phyloP scores from a whole-genome alignment of 2,329 filamentous ascomycete species.

The Paecilomyces formosus region DNA sequence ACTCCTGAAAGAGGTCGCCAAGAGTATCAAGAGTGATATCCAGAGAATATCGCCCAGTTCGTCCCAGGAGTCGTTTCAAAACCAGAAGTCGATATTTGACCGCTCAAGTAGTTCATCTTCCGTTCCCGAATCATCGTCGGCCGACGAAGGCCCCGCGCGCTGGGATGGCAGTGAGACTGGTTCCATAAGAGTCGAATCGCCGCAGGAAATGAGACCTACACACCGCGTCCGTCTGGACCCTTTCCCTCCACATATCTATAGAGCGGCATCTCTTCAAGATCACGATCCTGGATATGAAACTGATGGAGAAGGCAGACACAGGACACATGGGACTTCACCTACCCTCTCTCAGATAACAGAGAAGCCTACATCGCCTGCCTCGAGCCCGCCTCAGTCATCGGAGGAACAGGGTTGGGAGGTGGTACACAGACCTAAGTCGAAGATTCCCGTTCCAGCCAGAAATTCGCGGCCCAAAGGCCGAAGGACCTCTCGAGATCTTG shows the following conservation, averaged over 20 bases:
- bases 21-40: constrained; percentile 35
- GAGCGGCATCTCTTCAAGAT: constrained; percentile 16
- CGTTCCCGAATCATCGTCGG: constrained; percentile 30
- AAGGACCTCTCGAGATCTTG: constrained; percentile 11
- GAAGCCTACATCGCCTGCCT: constrained; percentile 14
- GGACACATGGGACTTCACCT: constrained; percentile 16
- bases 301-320: constrained; percentile 21
- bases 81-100: constrained; percentile 40
- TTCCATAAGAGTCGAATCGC: constrained; percentile 25
- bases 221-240: constrained; percentile 20
- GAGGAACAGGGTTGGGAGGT: constrained; percentile 25
- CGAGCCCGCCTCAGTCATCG: constrained; percentile 13
- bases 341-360: constrained; percentile 23
- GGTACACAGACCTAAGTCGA: constrained; percentile 12
- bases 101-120: constrained; percentile 39
- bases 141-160: constrained; percentile 27
- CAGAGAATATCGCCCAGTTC: constrained; percentile 35
- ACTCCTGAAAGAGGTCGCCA: constrained; percentile 24
- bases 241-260: constrained; percentile 27
- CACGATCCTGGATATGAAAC: constrained; percentile 27
- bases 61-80: constrained; percentile 28
- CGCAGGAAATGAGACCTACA: constrained; percentile 19
- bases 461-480: constrained; percentile 2
- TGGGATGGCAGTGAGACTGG: constrained; percentile 23
- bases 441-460: neutral